Evolutionary conservation across 306 rosid genomes (phyloP).

Genomic region (Gillenia trifoliata): DNA sequence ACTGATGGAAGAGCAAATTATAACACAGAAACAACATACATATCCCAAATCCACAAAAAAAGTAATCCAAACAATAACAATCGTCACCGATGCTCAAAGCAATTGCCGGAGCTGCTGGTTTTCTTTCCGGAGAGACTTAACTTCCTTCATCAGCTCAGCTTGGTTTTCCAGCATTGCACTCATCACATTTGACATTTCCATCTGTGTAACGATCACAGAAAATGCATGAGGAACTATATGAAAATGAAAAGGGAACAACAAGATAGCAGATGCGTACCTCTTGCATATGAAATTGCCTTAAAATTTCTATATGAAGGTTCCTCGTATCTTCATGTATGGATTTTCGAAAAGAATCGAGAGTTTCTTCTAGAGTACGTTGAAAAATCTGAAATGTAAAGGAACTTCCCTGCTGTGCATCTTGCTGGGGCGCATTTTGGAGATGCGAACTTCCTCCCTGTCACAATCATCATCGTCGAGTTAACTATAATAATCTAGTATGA

Average conservation of each 20-base stretch:
- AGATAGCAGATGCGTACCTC: conserved; percentile 57
- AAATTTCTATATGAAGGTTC: conserved; percentile 91
- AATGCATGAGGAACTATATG: conserved; percentile 12
- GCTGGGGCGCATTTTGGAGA: conserved; percentile 49
- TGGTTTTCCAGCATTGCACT: conserved; percentile 72
- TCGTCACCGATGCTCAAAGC: conserved; percentile 51
- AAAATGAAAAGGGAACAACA: neutral
- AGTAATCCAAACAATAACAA: conserved; percentile 13
- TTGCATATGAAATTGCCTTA: conserved; percentile 93
- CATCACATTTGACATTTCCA: conserved; percentile 56
- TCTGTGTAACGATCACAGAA: conserved; percentile 39
- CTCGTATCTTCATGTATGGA: conserved; percentile 86
- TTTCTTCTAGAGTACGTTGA: conserved; percentile 85
- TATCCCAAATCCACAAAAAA: conserved; percentile 9
- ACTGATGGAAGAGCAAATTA: conserved; percentile 18
- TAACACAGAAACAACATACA: conserved; percentile 21
- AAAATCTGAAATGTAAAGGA: conserved; percentile 92
- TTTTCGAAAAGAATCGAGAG: conserved; percentile 78
- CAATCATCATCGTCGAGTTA: conserved; percentile 20
- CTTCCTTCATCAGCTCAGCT: conserved; percentile 84
- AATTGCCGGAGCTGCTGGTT: conserved; percentile 82
- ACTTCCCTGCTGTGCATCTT: conserved; percentile 70
- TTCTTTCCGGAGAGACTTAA: conserved; percentile 78
- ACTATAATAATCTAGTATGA: conserved; percentile 1
- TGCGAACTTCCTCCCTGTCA: conserved; percentile 62